These are phyloP conservation scores for Hemileia vastatrix DNA, from an alignment of 1,284 basidiomycete species.

Conservation along the genomic window DNA sequence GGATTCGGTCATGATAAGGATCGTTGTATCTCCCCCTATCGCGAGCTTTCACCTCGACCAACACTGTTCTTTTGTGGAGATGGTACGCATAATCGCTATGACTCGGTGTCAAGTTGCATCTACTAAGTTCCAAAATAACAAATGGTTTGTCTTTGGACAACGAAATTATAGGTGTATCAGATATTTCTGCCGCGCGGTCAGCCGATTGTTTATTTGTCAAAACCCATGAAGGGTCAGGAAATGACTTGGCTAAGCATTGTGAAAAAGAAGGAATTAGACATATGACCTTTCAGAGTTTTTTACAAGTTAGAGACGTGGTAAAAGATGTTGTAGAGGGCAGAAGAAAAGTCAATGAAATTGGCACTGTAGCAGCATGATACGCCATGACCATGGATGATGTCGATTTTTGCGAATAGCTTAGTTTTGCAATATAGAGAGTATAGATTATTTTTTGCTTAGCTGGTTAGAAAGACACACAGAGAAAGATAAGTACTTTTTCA, in stretches of 20 bases:
- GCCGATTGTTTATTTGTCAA: conserved; percentile 88
- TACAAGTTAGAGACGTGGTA: conserved; percentile 48
- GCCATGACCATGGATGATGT: too few relatives aligned
- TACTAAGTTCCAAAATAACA: too few relatives aligned
- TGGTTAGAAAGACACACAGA: too few relatives aligned
- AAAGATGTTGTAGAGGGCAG: conserved; percentile 56
- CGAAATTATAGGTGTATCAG: conserved; percentile 45
- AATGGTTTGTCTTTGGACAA: background rate
- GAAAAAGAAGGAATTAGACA: conserved; percentile 43
- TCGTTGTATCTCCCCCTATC: conserved; percentile 77
- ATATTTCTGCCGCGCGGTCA: conserved; percentile 77
- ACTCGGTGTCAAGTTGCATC: conserved; percentile 15
- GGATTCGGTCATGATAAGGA: conserved; percentile 89
- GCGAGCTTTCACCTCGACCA: conserved; percentile 59
- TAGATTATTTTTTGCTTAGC: too few relatives aligned
- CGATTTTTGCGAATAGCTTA: too few relatives aligned
- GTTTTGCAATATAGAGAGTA: too few relatives aligned
- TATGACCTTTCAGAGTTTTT: conserved; percentile 46
- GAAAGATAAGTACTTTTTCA: too few relatives aligned
- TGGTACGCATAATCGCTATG: conserved; percentile 55
- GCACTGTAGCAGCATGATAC: too few relatives aligned
- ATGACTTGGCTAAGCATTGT: conserved; percentile 74
- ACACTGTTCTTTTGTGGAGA: conserved; percentile 90
- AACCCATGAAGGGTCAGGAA: conserved; percentile 62
- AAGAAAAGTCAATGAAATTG: conserved; percentile 45